Evolutionary conservation across 75 land plant species (phyloP).

Genomic region (Picea glauca): DNA sequence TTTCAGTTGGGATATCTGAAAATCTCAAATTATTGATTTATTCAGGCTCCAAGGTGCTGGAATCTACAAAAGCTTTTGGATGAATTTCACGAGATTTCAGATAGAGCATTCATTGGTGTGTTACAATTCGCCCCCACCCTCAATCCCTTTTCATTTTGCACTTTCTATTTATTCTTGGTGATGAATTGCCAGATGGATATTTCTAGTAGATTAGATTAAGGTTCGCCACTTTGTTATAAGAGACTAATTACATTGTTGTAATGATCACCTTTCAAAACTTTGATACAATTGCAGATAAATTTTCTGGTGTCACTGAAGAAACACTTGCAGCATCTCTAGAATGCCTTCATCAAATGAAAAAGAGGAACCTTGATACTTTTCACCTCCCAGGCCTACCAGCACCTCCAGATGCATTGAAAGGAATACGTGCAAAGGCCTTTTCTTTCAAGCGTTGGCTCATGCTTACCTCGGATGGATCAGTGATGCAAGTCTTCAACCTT

Average conservation of each 20-base stretch:
- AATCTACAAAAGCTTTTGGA: constrained; percentile 54
- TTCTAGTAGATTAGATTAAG: background rate
- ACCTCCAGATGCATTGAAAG: constrained; percentile 57
- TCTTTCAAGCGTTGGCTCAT: constrained; percentile 81
- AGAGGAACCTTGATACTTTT: constrained; percentile 35
- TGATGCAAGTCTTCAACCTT: constrained; percentile 30
- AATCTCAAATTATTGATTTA: constrained; percentile 1
- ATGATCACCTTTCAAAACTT: background rate
- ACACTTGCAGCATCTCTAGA: constrained; percentile 46
- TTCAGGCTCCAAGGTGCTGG: constrained; percentile 81
- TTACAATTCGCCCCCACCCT: background rate
- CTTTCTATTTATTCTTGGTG: background rate
- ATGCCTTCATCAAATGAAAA: constrained; percentile 20
- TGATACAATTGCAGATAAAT: constrained; percentile 40
- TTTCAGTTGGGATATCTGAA: background rate
- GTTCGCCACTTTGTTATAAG: background rate
- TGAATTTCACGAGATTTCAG: constrained; percentile 53
- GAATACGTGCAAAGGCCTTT: constrained; percentile 55
- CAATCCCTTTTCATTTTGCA: background rate
- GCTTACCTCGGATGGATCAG: constrained; percentile 66
- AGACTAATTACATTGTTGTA: background rate
- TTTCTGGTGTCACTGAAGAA: constrained; percentile 56
- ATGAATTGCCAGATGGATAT: background rate
- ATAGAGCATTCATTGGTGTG: constrained; percentile 40
- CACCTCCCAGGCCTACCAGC: constrained; percentile 62